Base-by-base conservation (phyloP, 192 early-diverging fungal species). In the Mortierella alpina region DNA sequence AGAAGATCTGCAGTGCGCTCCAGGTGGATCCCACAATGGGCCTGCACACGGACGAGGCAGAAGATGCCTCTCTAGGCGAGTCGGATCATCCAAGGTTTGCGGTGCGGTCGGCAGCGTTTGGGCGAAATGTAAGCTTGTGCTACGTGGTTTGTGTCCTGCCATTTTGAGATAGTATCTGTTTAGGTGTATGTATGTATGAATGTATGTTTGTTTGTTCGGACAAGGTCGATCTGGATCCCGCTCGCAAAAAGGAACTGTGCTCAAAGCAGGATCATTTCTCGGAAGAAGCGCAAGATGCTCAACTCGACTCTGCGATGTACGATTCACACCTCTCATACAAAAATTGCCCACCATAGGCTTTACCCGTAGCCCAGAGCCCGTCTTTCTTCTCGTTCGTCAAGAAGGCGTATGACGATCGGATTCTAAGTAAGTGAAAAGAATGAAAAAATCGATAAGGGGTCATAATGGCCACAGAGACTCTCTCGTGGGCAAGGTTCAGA, bases 361-460 rank as follows among this genome's bases (percentile, higher is more conserved):
- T 94, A 60, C 92, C 93, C 44, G 86, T 90, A 58, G 82, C 84
- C 10, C 68, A 75, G 46, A 66, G 77, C 31, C 88, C 88, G 57
- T 86, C 88, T 22, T 90, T 94, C 68, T 83, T 84, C 58, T 71
- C 84, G 49, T 78, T 93, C 46, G 59, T 94, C 54, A 74, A 73
- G 75, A 85, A 84, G 11, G 91, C 90, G 15, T 94, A 92, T 77
- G 86, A 93, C 61, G 93, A 94, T 83, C 91, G 88, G 72, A 94
- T 91, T 17, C 86, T 94, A 23, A 84, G 84, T 82, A 86, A 73
- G 83, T 75, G 10, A 15, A 55, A 14, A 1, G 8, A 11, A 20
- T 1, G 54, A 15, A 55, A 9, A 22, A 55, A 20, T 22, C 40
- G 23, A 4, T 13, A 4, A 31, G 49, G 20, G 11, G 31, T 12